Conservation (phyloP, 257 asterid species). For the Scutellaria baicalensis region DNA sequence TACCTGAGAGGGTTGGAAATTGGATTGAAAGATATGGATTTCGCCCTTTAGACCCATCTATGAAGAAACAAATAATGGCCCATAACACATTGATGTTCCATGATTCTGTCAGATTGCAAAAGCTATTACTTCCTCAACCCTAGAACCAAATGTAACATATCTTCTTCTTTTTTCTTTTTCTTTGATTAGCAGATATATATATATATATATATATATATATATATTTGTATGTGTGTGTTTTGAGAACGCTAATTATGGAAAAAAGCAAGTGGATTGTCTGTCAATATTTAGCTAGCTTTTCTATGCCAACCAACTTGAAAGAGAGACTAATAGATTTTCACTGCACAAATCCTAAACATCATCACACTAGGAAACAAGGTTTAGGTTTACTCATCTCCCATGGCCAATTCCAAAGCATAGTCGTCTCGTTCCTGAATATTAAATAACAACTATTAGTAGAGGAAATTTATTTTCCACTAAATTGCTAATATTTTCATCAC, state of each 20-base stretch:
- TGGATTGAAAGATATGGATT: conserved; percentile 39
- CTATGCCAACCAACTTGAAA: too few relatives aligned
- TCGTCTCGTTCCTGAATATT: conserved; percentile 87
- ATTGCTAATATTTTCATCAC: not conserved
- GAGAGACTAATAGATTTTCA: too few relatives aligned
- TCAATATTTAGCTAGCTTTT: too few relatives aligned
- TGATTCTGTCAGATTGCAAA: conserved; percentile 39
- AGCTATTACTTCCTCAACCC: conserved; percentile 5
- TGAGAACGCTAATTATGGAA: too few relatives aligned
- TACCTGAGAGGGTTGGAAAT: conserved; percentile 14
- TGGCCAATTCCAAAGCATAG: conserved; percentile 86
- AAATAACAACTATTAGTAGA: not conserved
- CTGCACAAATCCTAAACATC: too few relatives aligned
- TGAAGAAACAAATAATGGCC: conserved; percentile 28
- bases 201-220: too few relatives aligned
- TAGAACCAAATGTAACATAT: too few relatives aligned
- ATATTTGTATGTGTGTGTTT: too few relatives aligned
- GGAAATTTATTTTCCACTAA: not conserved
- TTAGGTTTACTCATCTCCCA: conserved; percentile 73
- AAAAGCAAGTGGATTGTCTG: too few relatives aligned
- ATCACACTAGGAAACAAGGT: not conserved
- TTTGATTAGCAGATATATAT: too few relatives aligned
- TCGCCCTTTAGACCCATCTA: not conserved
- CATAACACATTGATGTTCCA: conserved; percentile 44
- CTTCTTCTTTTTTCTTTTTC: too few relatives aligned